These are phyloP conservation scores for Russula compacta DNA, from an alignment of 768 basidiomycete species.

Conservation along the genomic window DNA sequence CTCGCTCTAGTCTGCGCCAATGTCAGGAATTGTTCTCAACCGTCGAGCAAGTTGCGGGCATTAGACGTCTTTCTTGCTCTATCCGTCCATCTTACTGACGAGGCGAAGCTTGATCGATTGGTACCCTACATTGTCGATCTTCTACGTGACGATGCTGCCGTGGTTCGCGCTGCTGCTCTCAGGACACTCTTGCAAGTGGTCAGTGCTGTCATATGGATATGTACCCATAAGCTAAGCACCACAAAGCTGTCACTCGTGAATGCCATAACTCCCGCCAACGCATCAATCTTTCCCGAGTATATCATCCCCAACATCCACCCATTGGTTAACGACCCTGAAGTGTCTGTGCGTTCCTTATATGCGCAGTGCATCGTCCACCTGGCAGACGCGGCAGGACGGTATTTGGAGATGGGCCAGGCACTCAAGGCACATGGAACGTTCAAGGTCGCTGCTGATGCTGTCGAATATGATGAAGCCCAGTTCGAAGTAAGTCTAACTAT, in stretches of 20 bases:
- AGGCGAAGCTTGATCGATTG: conserved; percentile 89
- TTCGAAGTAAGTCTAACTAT: conserved; percentile 46
- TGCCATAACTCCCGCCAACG: conserved; percentile 55
- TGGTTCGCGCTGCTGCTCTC: conserved; percentile 73
- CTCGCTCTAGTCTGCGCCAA: conserved; percentile 83
- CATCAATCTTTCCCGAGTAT: conserved; percentile 86
- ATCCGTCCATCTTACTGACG: conserved; percentile 76
- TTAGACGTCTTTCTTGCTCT: conserved; percentile 83
- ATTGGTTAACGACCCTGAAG: conserved; percentile 74
- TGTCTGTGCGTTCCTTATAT: conserved; percentile 69
- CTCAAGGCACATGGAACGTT: conserved; percentile 75
- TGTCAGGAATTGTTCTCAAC: conserved; percentile 76
- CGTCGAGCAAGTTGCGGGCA: conserved; percentile 78
- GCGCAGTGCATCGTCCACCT: conserved; percentile 81
- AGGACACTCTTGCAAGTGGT: conserved; percentile 79
- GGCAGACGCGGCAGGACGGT: conserved; percentile 78
- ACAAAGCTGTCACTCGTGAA: conserved; percentile 49
- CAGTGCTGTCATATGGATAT: conserved; percentile 26
- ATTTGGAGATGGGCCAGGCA: conserved; percentile 90
- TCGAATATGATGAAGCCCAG: conserved; percentile 69
- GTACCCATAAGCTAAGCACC: not conserved
- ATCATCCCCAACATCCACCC: conserved; percentile 85
- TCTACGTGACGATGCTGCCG: conserved; percentile 73
- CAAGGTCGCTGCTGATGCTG: conserved; percentile 50
- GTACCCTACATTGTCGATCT: conserved; percentile 88